Percentiles rank a stretch among this genome's conserved stretches.
phyloP scores from a whole-genome alignment of 75 land plant species.

The Selaginella moellendorffii region DNA sequence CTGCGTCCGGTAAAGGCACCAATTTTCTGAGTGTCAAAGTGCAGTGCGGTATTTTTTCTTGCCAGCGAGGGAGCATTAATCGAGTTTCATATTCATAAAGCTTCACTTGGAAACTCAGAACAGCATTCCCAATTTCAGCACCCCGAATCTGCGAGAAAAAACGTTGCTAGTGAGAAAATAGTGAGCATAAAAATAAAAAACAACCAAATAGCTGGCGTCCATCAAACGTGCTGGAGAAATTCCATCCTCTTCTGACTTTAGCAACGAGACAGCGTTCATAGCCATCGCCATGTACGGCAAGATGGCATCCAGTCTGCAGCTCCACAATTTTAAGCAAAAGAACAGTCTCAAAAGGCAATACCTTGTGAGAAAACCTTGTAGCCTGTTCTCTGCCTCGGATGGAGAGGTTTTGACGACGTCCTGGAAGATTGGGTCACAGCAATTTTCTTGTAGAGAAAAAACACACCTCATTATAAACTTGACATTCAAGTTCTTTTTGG shows the following conservation, averaged over 20 bases:
- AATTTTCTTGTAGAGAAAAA: no score
- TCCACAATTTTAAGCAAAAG: background rate
- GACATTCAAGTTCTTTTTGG: constrained; percentile 27
- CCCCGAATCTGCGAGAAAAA: constrained; percentile 17
- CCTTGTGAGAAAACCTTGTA: constrained; percentile 23
- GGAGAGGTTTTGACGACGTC: constrained; percentile 16
- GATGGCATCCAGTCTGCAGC: constrained; percentile 20
- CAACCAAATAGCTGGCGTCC: constrained; percentile 23
- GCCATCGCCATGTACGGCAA: constrained; percentile 25
- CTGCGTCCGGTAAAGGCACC: background rate
- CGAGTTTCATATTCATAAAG: constrained; percentile 21
- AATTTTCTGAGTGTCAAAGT: background rate
- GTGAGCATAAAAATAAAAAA: background rate
- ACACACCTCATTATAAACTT: constrained; percentile 27
- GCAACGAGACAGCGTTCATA: constrained; percentile 25
- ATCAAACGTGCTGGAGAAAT: constrained; percentile 23
- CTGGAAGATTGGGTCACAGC: constrained; percentile 14
- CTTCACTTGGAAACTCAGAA: constrained; percentile 10
- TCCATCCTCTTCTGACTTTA: constrained; percentile 12
- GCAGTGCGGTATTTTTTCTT: constrained; percentile 24
- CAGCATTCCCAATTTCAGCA: constrained; percentile 13
- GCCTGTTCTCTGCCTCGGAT: constrained; percentile 20
- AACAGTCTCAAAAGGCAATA: background rate
- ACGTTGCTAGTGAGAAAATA: background rate
- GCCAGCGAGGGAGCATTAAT: constrained; percentile 23